Evolutionary conservation across 2,329 filamentous ascomycete species (phyloP).

Genomic region (Penicillium sp.): DNA sequence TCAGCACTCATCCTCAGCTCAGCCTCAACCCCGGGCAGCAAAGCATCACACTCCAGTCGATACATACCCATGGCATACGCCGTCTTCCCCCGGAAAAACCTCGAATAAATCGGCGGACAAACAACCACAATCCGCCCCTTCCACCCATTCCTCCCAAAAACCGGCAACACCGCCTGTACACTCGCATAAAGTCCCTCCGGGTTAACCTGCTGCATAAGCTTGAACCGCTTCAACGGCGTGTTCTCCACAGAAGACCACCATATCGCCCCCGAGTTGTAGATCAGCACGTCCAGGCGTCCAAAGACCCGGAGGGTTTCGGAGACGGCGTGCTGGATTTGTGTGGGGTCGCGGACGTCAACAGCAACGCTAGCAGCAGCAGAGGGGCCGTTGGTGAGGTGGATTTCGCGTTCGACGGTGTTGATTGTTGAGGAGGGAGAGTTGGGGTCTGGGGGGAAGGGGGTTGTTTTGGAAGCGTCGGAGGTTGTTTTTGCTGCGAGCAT

Average conservation of each 20-base stretch:
- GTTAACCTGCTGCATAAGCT: constrained; percentile 75
- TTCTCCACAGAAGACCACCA: constrained; percentile 77
- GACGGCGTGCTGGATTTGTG: constrained; percentile 63
- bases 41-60: background rate
- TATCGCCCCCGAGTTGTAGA: constrained; percentile 85
- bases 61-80: constrained; percentile 68
- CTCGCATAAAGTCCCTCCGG: constrained; percentile 73
- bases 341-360: constrained; percentile 69
- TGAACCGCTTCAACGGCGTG: constrained; percentile 75
- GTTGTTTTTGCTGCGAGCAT: constrained; percentile 76
- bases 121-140: constrained; percentile 73
- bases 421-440: constrained; percentile 77
- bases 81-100: constrained; percentile 84
- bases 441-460: constrained; percentile 72
- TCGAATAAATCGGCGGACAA: constrained; percentile 79
- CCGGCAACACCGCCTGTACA: constrained; percentile 68
- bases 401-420: constrained; percentile 76
- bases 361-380: constrained; percentile 61
- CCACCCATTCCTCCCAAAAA: constrained; percentile 58
- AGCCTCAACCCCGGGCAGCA: background rate
- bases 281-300: constrained; percentile 68
- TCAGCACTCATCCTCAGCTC: background rate
- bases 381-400: constrained; percentile 62
- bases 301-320: constrained; percentile 61
- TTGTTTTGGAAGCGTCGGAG: constrained; percentile 60